Evolutionary conservation across 2,329 filamentous ascomycete species (phyloP), one percentile per base, ranked within the genome.

Genomic region (Penicillium sclerotigenum): DNA sequence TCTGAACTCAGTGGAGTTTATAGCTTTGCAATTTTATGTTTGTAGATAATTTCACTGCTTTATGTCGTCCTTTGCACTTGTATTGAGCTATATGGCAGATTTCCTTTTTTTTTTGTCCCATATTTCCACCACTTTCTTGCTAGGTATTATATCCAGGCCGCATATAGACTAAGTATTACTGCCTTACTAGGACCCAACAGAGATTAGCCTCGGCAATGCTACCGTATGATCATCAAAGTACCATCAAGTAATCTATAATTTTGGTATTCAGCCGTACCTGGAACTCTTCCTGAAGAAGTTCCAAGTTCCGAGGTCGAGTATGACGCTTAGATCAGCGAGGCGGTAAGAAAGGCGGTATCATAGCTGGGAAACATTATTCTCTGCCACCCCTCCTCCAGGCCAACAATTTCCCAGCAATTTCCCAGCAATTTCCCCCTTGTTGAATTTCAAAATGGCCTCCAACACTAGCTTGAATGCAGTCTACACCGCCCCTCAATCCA

Each of bases 401-500:
- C 8, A 41, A 41, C 7, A 36, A 18, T 47, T 26, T 36, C 13
- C 40, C 22, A n/a, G n/a, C 38, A 34, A 31, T 6, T 42, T 31
- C 28, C 18, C 37, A n/a, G n/a, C 38, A 34, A 31, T 6, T 42
- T 31, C 28, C 18, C 37, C n/a, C n/a, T n/a, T 34, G 16, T 37
- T 9, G 5, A 36, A 54, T 31, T 47, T 29, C 37, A 53, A 43
- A 57, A 53, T 52, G 46, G 38, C 48, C 54, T 50, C 47, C 48
- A 52, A 53, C 28, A 45, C 24, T 5, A 52, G 50, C 50, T 56
- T 71, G 14, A 56, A 60, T 52, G 69, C 73, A 45, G 53, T 63
- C 45, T 69, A 71, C 61, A 54, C 65, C 41, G 64, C 71, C 34
- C 68, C 71, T 22, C 65, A 68, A 28, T 47, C 64, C 28, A 61